Conservation (phyloP, 1,284 basidiomycete genomes). For the Fistulinella cinereoalba region DNA sequence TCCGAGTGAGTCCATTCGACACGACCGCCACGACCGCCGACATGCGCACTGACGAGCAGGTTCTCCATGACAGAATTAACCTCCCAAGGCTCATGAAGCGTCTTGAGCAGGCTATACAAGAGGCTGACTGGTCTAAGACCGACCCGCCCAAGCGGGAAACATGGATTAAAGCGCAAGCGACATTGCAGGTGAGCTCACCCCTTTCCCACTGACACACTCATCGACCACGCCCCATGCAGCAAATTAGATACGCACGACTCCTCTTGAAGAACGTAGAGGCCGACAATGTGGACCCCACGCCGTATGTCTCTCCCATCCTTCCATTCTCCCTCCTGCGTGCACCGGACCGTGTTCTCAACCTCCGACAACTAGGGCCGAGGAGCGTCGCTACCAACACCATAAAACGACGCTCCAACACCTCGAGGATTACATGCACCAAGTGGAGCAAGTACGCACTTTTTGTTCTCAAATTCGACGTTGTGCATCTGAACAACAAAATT, state of each 20-base stretch:
- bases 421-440: constrained; percentile 48
- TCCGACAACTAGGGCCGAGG: constrained; percentile 34
- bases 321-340: not conserved
- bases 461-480: not conserved
- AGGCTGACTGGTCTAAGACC: constrained; percentile 48
- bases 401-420: constrained; percentile 50
- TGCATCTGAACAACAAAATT: not conserved
- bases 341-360: not conserved
- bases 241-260: constrained; percentile 58
- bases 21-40: constrained; percentile 11
- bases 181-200: constrained; percentile 49
- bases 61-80: constrained; percentile 65
- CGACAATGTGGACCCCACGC: constrained; percentile 42
- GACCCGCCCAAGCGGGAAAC: constrained; percentile 33
- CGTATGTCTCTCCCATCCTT: constrained; percentile 37
- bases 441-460: constrained; percentile 44
- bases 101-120: constrained; percentile 54
- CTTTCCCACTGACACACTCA: not conserved
- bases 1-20: not conserved
- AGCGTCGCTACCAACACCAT: constrained; percentile 45
- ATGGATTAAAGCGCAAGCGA: constrained; percentile 58
- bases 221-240: constrained; percentile 38
- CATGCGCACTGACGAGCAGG: constrained; percentile 39
- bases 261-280: constrained; percentile 57
- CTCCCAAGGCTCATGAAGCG: constrained; percentile 57